Evolutionary conservation across 1,284 basidiomycete species (phyloP).

Genomic region (Papiliotrema terrestris): DNA sequence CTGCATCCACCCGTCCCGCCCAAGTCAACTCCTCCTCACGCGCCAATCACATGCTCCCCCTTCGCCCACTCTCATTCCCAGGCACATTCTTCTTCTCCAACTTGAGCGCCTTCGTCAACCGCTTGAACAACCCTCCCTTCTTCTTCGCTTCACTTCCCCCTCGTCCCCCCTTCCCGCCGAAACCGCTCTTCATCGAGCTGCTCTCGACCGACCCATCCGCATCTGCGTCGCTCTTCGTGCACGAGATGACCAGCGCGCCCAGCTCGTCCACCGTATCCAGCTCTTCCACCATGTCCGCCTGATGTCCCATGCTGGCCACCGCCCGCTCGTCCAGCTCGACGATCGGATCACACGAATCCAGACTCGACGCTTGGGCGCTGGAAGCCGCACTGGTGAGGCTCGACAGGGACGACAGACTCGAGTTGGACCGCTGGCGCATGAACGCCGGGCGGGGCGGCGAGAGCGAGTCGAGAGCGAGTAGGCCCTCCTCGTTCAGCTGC

Average conservation of each 20-base stretch:
- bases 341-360: conserved; percentile 19
- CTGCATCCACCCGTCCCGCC: too few species aligned
- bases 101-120: conserved; percentile 22
- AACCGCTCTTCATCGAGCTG: conserved; percentile 14
- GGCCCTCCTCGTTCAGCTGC: conserved; percentile 22
- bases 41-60: conserved; percentile 3
- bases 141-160: conserved; percentile 7
- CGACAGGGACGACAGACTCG: conserved; percentile 22
- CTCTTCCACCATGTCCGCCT: not conserved
- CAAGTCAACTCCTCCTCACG: too few species aligned
- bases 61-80: conserved; percentile 6
- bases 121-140: conserved; percentile 28
- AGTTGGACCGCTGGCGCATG: conserved; percentile 17
- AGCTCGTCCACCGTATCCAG: not conserved
- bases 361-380: conserved; percentile 13
- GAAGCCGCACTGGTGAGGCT: conserved; percentile 8
- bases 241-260: conserved; percentile 7
- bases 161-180: not conserved
- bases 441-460: conserved; percentile 30
- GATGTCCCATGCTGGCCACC: too few species aligned
- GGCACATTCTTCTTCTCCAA: conserved; percentile 24
- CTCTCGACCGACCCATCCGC: conserved; percentile 23
- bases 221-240: conserved; percentile 30
- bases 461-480: conserved; percentile 16
- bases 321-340: conserved; percentile 10